A percentile compares a stretch with the other conserved stretches of the same genome.
These are phyloP conservation scores for Tuber umbilicatum DNA, from an alignment of 495 filamentous ascomycete species.

Conservation along the genomic window DNA sequence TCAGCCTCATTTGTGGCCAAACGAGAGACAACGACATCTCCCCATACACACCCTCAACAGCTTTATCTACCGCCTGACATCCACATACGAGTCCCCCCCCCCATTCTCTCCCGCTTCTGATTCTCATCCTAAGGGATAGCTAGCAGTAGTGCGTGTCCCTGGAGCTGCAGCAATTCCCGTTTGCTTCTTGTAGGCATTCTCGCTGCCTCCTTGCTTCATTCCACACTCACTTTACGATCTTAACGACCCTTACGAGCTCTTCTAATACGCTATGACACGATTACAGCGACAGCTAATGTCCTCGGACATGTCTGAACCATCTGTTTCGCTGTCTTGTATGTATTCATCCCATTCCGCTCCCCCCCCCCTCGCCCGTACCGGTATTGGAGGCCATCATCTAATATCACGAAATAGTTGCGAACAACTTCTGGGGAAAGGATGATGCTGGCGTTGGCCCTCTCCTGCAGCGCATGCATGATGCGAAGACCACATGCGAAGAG, in stretches of 20 bases:
- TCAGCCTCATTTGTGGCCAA: constrained; percentile 3
- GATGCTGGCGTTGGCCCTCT: constrained; percentile 91
- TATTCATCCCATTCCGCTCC: constrained; percentile 2
- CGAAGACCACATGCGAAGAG: constrained; percentile 93
- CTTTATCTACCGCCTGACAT: neutral
- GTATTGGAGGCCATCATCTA: constrained; percentile 11
- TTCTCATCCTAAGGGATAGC: neutral
- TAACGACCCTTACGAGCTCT: constrained; percentile 16
- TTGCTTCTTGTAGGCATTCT: neutral
- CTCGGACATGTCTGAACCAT: constrained; percentile 41
- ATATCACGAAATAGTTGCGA: constrained; percentile 61
- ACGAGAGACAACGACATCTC: neutral
- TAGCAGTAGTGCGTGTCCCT: neutral
- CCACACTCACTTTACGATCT: constrained; percentile 4
- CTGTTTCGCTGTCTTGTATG: constrained; percentile 48
- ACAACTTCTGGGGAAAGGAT: constrained; percentile 99
- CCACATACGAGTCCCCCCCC: neutral
- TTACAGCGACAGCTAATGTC: constrained; percentile 10
- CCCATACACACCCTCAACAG: neutral
- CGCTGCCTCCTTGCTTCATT: constrained; percentile 6
- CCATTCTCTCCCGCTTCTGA: neutral
- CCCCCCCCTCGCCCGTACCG: neutral
- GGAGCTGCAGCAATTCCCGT: neutral
- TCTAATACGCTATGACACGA: neutral
- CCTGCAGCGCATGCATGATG: constrained; percentile 90